Percentiles rank a stretch among this genome's conserved stretches.
Conservation (phyloP, 2,329 filamentous ascomycete genomes). For the Trichoderma asperellum region DNA sequence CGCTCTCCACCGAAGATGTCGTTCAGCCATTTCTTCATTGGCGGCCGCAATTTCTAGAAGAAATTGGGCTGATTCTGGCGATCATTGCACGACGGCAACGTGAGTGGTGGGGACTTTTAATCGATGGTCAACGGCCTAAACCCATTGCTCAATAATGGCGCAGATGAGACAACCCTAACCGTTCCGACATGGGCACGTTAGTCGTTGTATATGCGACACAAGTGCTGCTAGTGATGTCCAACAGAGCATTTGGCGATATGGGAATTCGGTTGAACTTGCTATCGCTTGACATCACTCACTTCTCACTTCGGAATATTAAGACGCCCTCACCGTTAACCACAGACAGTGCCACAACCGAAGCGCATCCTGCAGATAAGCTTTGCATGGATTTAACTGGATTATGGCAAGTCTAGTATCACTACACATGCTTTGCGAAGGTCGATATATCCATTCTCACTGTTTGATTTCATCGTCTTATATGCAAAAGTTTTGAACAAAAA, state of each 20-base stretch:
- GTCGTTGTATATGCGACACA: background rate
- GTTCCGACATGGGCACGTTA: background rate
- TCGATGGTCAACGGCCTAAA: background rate
- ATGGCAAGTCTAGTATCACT: background rate
- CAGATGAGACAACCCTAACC: background rate
- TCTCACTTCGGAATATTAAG: background rate
- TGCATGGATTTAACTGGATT: background rate
- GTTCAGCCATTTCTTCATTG: background rate
- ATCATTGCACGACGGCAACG: background rate
- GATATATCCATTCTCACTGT: background rate
- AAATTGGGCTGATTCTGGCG: background rate
- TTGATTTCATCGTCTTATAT: background rate
- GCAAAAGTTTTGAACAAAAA: background rate
- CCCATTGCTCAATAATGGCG: conserved; percentile 9
- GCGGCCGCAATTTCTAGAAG: conserved; percentile 14
- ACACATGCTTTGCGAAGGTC: background rate
- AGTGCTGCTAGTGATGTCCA: background rate
- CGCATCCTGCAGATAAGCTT: background rate
- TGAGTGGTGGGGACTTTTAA: background rate
- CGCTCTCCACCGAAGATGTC: background rate
- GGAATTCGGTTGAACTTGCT: background rate
- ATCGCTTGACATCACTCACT: background rate
- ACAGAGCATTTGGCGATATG: background rate
- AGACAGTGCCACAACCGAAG: background rate
- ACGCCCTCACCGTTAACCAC: background rate